Conservation (phyloP, 306 rosid genomes). For the Inga oerstediana region DNA sequence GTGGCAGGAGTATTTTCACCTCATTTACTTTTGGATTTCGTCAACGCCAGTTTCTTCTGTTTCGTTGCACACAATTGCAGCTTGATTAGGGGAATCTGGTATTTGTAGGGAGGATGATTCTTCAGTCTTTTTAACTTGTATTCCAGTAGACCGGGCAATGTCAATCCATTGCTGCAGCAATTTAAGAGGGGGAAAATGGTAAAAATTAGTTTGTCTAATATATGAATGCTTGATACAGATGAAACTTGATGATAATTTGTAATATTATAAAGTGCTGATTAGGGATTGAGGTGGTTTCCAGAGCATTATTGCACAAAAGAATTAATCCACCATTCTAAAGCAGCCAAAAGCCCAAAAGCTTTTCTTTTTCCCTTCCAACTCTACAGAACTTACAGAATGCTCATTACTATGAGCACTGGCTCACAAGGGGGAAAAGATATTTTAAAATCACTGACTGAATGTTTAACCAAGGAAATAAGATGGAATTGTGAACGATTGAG, state of each 20-base stretch:
- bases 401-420: slow-evolving; percentile 15
- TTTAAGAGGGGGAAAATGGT: slow-evolving; percentile 18
- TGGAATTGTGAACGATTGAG: slow-evolving; percentile 3
- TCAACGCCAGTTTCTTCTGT: slow-evolving; percentile 66
- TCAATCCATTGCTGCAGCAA: slow-evolving; percentile 97
- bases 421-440: background rate
- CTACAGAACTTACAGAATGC: background rate
- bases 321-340: background rate
- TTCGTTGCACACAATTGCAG: slow-evolving; percentile 61
- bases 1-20: slow-evolving; percentile 36
- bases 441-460: slow-evolving; percentile 4
- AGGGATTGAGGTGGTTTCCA: background rate
- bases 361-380: background rate
- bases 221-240: background rate
- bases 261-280: background rate
- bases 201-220: slow-evolving; percentile 1
- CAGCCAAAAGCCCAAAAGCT: background rate
- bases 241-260: slow-evolving; percentile 1
- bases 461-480: slow-evolving; percentile 13
- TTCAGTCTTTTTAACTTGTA: slow-evolving; percentile 70
- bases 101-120: slow-evolving; percentile 44
- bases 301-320: background rate
- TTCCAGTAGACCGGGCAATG: slow-evolving; percentile 76
- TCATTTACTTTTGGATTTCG: slow-evolving; percentile 62
- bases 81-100: slow-evolving; percentile 55